Evolutionary conservation across 192 early-diverging fungal species (phyloP), one percentile per base, ranked within the genome.

Genomic region (Entomortierella chlamydospora): DNA sequence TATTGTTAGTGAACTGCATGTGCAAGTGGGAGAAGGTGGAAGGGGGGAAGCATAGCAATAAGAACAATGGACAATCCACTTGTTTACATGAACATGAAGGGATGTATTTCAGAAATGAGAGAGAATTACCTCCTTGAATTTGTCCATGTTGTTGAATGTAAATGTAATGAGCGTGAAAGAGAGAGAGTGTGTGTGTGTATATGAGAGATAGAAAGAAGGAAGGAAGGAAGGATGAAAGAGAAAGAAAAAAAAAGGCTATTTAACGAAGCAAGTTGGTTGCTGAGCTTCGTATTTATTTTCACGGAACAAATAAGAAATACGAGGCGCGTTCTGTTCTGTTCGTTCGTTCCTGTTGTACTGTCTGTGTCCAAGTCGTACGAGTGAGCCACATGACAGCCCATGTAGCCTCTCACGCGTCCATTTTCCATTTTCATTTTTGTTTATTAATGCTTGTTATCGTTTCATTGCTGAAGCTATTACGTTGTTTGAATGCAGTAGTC

Each of bases 41-140:
- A n/a, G n/a, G n/a, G n/a, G n/a, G n/a, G n/a, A n/a, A n/a, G 50
- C 20, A 51, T 51, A 51, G 23, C 20, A 20, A 43, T 5, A 26
- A 62, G 13, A 41, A 41, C 7, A 41, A 41, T 41, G 39, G 39
- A 13, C 39, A 41, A 41, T 41, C 39, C 6, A 41, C 39, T 9
- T 9, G 6, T 9, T 41, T 9, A 41, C 13, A 41, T 9, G 6
- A 41, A 41, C 13, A 13, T 13, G 39, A 41, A 13, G 39, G 39
- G 13, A 13, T 13, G 39, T 41, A 41, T n/a, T 41, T 6, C 39
- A 41, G 6, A 20, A 20, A 47, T 47, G 12, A 20, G 45, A 20
- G 45, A 47, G 45, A 47, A 12, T 64, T 77, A 77, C 73, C 73
- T 77, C 73, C 73, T 77, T 77, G 65, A 77, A 77, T 57, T 77